Percentiles rank a stretch among this genome's conserved stretches.
These are phyloP conservation scores for Penicillium occitanis DNA, from an alignment of 2,329 filamentous ascomycete species.

Conservation along the genomic window DNA sequence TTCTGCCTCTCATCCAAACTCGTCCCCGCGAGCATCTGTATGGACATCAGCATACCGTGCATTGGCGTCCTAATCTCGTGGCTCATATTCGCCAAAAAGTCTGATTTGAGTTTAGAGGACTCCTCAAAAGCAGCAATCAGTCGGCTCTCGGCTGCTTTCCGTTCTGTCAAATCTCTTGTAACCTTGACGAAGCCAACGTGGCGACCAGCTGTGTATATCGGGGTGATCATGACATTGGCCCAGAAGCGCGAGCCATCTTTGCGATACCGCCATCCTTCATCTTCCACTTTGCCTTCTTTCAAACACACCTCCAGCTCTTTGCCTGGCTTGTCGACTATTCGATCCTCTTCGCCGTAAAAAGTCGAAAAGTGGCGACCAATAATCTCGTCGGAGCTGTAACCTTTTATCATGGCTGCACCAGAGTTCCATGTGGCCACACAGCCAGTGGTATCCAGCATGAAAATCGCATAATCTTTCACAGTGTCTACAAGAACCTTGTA, in stretches of 20 bases:
- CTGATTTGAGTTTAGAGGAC: slow-evolving; percentile 61
- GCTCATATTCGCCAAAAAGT: slow-evolving; percentile 63
- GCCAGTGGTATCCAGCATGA: slow-evolving; percentile 59
- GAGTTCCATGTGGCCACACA: slow-evolving; percentile 59
- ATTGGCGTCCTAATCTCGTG: slow-evolving; percentile 66
- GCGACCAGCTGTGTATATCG: slow-evolving; percentile 53
- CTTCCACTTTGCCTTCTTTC: slow-evolving; percentile 57
- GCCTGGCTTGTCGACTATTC: slow-evolving; percentile 51
- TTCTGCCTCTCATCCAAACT: slow-evolving; percentile 54
- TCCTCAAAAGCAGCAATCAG: slow-evolving; percentile 61
- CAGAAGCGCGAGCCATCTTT: slow-evolving; percentile 61
- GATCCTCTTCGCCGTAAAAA: slow-evolving; percentile 57
- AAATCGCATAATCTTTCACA: slow-evolving; percentile 64
- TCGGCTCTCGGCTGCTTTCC: slow-evolving; percentile 55
- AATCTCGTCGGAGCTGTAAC: slow-evolving; percentile 56
- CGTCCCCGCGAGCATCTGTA: slow-evolving; percentile 58
- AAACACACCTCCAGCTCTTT: slow-evolving; percentile 55
- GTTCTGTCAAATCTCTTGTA: slow-evolving; percentile 58
- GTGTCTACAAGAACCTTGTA: slow-evolving; percentile 63
- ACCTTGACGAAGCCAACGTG: slow-evolving; percentile 61
- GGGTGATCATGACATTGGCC: slow-evolving; percentile 61
- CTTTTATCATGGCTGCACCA: slow-evolving; percentile 57
- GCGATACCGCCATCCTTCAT: slow-evolving; percentile 61
- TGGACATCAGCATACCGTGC: slow-evolving; percentile 62
- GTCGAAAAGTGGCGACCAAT: slow-evolving; percentile 59